phyloP scores from a whole-genome alignment of 805 yeast genomes.

The Barnettozyma wickerhamii region DNA sequence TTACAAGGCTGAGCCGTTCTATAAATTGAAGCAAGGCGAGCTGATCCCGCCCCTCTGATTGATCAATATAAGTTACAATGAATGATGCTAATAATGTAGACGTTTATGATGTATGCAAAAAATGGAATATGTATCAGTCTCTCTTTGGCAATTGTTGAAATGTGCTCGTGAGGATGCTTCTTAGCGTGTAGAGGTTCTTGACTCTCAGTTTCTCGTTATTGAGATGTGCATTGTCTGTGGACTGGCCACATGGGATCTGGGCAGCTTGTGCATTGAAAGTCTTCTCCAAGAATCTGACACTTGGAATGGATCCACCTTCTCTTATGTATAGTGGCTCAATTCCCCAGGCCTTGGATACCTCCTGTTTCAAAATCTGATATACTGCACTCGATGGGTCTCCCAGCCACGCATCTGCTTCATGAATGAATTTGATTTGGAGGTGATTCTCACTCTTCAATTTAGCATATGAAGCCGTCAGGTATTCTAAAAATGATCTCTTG shows the following conservation, averaged over 20 bases:
- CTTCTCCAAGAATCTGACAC: constrained; percentile 80
- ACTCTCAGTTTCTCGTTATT: constrained; percentile 82
- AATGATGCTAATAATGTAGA: background rate
- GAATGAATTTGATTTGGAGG: constrained; percentile 55
- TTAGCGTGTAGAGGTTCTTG: constrained; percentile 69
- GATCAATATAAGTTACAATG: background rate
- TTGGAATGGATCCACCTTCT: constrained; percentile 97
- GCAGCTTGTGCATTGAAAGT: constrained; percentile 84
- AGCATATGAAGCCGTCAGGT: constrained; percentile 44
- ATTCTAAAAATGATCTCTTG: constrained; percentile 44
- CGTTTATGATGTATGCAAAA: too few relatives aligned
- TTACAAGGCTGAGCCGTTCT: constrained; percentile 29
- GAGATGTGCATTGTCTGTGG: constrained; percentile 91
- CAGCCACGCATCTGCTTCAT: constrained; percentile 95
- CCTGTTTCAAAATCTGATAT: constrained; percentile 60
- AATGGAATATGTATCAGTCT: too few relatives aligned
- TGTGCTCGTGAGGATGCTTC: constrained; percentile 45
- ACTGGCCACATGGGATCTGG: constrained; percentile 95
- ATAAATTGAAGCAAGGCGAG: constrained; percentile 36
- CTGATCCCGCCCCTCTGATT: constrained; percentile 5
- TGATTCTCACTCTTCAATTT: constrained; percentile 56
- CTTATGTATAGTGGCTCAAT: constrained; percentile 79
- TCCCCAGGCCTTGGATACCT: constrained; percentile 69
- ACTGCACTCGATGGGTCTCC: constrained; percentile 80
- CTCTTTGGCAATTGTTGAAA: constrained; percentile 21